Evolutionary conservation across 2,329 filamentous ascomycete genomes (phyloP).

Genomic region (Delphinella strobiligena): DNA sequence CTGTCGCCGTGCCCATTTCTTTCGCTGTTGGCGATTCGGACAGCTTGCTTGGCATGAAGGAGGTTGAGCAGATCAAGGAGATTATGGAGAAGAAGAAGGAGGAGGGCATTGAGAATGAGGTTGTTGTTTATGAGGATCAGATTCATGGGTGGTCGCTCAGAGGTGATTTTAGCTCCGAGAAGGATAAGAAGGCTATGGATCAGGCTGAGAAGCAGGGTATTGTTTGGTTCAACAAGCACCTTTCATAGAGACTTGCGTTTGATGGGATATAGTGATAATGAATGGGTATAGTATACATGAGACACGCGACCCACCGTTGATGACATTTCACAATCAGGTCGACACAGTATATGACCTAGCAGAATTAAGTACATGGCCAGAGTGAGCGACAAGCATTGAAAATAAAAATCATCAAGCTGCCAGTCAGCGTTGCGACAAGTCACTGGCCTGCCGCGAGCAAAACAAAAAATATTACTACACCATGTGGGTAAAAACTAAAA

Average conservation of each 20-base stretch:
- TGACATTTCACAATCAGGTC: too few species aligned
- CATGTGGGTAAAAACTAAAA: too few species aligned
- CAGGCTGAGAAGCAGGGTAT: conserved; percentile 23
- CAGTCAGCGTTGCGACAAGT: too few species aligned
- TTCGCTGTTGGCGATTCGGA: conserved; percentile 32
- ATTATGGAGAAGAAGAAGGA: conserved; percentile 27
- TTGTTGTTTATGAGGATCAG: conserved; percentile 31
- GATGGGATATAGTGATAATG: too few species aligned
- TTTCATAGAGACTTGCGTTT: conserved; percentile 7
- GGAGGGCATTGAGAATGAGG: conserved; percentile 23
- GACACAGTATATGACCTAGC: too few species aligned
- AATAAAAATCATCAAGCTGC: too few species aligned
- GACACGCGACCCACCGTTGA: too few species aligned
- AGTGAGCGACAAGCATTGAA: too few species aligned
- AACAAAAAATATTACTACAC: too few species aligned
- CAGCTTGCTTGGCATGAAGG: conserved; percentile 26
- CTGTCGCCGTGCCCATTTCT: conserved; percentile 26
- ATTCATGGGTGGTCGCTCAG: conserved; percentile 33
- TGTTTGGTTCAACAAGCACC: conserved; percentile 13
- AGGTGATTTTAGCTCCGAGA: conserved; percentile 30
- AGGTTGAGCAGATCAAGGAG: conserved; percentile 28
- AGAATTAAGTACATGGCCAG: too few species aligned
- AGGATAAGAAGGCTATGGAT: conserved; percentile 37
- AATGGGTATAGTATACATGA: too few species aligned
- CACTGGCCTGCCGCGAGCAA: too few species aligned